A percentile compares a stretch with the other conserved stretches of the same genome.
Conservation (phyloP, 495 filamentous ascomycete genomes). For the Cenococcum geophilum region DNA sequence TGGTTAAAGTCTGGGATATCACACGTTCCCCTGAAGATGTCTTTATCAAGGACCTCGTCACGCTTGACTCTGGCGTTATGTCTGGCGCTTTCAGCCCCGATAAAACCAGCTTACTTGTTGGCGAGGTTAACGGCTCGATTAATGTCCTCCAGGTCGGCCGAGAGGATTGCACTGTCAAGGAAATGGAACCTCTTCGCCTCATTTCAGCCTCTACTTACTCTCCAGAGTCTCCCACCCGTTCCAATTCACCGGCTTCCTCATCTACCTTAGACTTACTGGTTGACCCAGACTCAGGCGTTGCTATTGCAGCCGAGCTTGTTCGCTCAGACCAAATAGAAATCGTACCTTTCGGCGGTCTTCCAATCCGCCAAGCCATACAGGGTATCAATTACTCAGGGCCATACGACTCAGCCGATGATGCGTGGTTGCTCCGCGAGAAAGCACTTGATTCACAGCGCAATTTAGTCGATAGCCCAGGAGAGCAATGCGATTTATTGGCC, state of each 20-base stretch:
- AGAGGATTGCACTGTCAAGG: slow-evolving; percentile 22
- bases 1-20: slow-evolving; percentile 82
- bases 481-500: slow-evolving; percentile 21
- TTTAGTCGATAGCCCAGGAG: neutral
- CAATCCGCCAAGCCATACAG: slow-evolving; percentile 37
- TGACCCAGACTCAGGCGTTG: slow-evolving; percentile 11
- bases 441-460: slow-evolving; percentile 24
- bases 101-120: slow-evolving; percentile 62
- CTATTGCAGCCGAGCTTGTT: slow-evolving; percentile 24
- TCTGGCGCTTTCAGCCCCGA: slow-evolving; percentile 69
- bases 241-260: neutral
- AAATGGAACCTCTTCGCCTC: slow-evolving; percentile 25
- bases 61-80: slow-evolving; percentile 50
- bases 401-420: slow-evolving; percentile 18
- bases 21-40: slow-evolving; percentile 52
- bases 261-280: neutral
- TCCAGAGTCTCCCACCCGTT: too few species aligned
- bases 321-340: slow-evolving; percentile 24
- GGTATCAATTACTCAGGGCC: slow-evolving; percentile 31
- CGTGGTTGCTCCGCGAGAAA: slow-evolving; percentile 21
- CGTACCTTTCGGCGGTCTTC: slow-evolving; percentile 34
- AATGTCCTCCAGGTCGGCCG: slow-evolving; percentile 51
- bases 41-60: slow-evolving; percentile 55
- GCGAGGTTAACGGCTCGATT: slow-evolving; percentile 68
- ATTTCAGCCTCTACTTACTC: slow-evolving; percentile 11